phyloP scores from a whole-genome alignment of 2,329 filamentous ascomycete genomes.

The Dothideomycetidae sp. region DNA sequence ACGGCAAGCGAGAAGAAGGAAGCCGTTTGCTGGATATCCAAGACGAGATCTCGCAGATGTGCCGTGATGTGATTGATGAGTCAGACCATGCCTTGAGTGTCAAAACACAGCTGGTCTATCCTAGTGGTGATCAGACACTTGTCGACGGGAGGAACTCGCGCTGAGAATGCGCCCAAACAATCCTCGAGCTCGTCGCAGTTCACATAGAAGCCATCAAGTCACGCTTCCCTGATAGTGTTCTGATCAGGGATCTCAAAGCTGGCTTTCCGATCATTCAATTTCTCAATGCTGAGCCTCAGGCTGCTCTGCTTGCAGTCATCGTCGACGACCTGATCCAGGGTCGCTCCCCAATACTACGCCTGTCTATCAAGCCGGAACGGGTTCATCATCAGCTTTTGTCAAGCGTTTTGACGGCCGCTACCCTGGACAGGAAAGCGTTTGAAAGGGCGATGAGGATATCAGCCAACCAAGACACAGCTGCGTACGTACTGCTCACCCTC shows the following conservation, averaged over 20 bases:
- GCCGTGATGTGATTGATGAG: slow-evolving; percentile 52
- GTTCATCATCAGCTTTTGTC: slow-evolving; percentile 11
- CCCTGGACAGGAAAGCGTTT: slow-evolving; percentile 1
- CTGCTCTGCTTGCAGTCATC: slow-evolving; percentile 19
- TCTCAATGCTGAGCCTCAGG: slow-evolving; percentile 28
- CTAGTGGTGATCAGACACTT: slow-evolving; percentile 27
- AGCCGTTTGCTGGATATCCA: slow-evolving; percentile 38
- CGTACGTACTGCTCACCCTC: slow-evolving; percentile 37
- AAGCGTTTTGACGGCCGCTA: background rate
- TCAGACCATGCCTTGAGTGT: slow-evolving; percentile 33
- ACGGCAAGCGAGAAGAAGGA: slow-evolving; percentile 30
- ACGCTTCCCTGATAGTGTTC: slow-evolving; percentile 33
- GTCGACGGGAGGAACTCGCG: slow-evolving; percentile 29
- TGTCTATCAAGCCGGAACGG: background rate
- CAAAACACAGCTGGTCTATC: slow-evolving; percentile 31
- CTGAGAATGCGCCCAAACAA: slow-evolving; percentile 25
- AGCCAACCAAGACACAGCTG: background rate
- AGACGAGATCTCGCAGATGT: slow-evolving; percentile 33
- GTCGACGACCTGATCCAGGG: slow-evolving; percentile 22
- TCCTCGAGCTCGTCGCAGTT: slow-evolving; percentile 21
- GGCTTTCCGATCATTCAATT: slow-evolving; percentile 45
- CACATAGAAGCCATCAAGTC: slow-evolving; percentile 23
- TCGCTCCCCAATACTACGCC: slow-evolving; percentile 9
- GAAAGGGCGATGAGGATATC: slow-evolving; percentile 1
- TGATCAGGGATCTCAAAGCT: slow-evolving; percentile 31